Base-by-base conservation (phyloP, 371 early-diverging fungal genomes). In the Mucor lusitanicus region DNA sequence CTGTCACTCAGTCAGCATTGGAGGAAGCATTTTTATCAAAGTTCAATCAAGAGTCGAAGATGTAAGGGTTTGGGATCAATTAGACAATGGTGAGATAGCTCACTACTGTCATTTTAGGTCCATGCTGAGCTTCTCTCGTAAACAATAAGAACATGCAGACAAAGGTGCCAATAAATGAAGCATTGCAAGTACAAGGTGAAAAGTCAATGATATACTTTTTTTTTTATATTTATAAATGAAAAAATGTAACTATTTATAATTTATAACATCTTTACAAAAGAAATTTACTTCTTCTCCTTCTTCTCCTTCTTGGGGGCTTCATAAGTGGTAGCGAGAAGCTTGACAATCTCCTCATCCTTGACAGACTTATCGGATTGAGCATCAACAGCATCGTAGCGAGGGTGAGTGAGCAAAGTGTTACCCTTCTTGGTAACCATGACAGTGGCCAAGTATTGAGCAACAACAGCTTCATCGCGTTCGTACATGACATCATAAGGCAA, bases 381-480 rank as follows among this genome's bases (percentile, higher is more conserved):
- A 21, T 84, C 58, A 69, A 87, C 85, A 54, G 84, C 74, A 69
- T 94, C 90, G 69, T 88, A 89, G 50, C 78, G 77, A 50, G 88
- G 84, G 66, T 88, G 81, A 59, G 95, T 95, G 68, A 92, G 87
- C 77, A 89, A 83, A 69, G 90, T 78, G 64, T 92, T 87, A 55
- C 96, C 98, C 60, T 85, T 89, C 69, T 94, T 91, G 79, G 93
- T 88, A 69, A 98, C 85, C 66, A 97, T 85, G 61, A 93, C 90
- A 25, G 98, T 97, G 79, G 93, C 89, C 81, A 94, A 84, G 84
- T 95, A 91, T 80, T 96, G 95, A 59, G 95, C 98, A 58, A 95
- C 92, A 61, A 86, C 69, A 27, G 81, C 79, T 68, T 87, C 92
- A 50, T 92, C 88, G 86, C 94, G 93, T 74, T 96, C 96, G 75